Base-by-base conservation (phyloP, 768 basidiomycete genomes). In the Tephrocybe sp. region DNA sequence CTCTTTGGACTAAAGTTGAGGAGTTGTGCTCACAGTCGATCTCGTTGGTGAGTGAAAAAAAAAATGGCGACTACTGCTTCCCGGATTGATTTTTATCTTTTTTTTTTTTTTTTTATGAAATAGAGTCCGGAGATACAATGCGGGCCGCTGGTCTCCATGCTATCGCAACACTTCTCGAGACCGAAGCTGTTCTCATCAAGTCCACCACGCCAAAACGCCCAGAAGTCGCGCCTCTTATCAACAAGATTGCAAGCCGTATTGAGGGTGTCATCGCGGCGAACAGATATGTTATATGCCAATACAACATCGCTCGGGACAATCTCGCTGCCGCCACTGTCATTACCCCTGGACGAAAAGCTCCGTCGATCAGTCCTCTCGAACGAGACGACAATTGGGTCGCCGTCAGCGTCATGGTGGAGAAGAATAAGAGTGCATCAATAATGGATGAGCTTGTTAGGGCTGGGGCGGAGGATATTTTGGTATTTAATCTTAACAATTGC, bases 41-140 rank as follows among this genome's bases (percentile, higher is more conserved):
- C 86, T 99, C 44, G 96, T 98, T 54, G 89, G 94, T 92, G 55
- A 60, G 85, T 38, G 40, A 35, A 8, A 19, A 6, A 9, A 26
- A 35, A 12, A 2, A 11, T 30, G 16, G 4, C 34, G n/a, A n/a
- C n/a, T n/a, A n/a, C n/a, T n/a, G n/a, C n/a, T n/a, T 31, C 5
- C 41, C 49, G 16, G 60, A 16, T 5, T 37, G 9, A 37, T 11
- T 3, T 9, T 34, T 42, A 22, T 40, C 40, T n/a, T n/a, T n/a
- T n/a, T n/a, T n/a, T n/a, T n/a, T n/a, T n/a, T n/a, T n/a, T n/a
- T n/a, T n/a, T n/a, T n/a, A n/a, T n/a, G n/a, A n/a, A n/a, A 32
- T 64, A 95, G 96, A 98, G 71, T 99, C 96, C 15, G 97, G 97
- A 35, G 97, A 99, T 61, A 99, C 97, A 7, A 99, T 99, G 97